Conservation (phyloP, 495 filamentous ascomycete species). For the Neurospora sp. region DNA sequence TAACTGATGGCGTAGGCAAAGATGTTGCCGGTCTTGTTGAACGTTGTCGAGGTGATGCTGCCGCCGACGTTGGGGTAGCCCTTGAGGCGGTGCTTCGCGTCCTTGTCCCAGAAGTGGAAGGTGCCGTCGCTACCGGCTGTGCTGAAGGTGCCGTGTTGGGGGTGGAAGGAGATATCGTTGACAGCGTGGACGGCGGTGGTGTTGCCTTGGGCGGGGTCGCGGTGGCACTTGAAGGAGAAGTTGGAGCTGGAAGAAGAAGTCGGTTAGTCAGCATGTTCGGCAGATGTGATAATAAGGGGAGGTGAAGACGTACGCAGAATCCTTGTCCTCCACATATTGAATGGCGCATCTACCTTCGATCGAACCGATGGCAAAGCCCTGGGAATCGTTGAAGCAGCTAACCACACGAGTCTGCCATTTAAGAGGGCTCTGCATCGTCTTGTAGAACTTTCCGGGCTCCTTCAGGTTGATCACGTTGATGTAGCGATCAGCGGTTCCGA, state of each 20-base stretch:
- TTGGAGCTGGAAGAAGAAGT: constrained; percentile 44
- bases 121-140: constrained; percentile 88
- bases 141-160: constrained; percentile 75
- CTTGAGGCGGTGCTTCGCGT: constrained; percentile 83
- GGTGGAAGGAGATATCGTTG: constrained; percentile 91
- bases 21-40: constrained; percentile 71
- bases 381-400: constrained; percentile 80
- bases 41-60: constrained; percentile 70
- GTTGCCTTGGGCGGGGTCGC: constrained; percentile 51
- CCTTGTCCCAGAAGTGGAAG: constrained; percentile 94
- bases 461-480: constrained; percentile 85
- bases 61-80: constrained; percentile 83
- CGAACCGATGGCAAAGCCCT: constrained; percentile 78
- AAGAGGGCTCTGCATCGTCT: constrained; percentile 77
- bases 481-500: constrained; percentile 83
- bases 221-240: constrained; percentile 96
- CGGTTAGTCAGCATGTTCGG: background rate
- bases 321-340: constrained; percentile 85
- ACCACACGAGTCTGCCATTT: constrained; percentile 93
- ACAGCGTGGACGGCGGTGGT: constrained; percentile 78
- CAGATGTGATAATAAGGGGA: too few species aligned
- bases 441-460: constrained; percentile 74
- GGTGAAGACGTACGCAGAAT: constrained; percentile 42
- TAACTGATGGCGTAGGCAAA: constrained; percentile 92
- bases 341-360: constrained; percentile 90